phyloP scores from a whole-genome alignment of 2,329 filamentous ascomycete species.

The Colletotrichum salicis region DNA sequence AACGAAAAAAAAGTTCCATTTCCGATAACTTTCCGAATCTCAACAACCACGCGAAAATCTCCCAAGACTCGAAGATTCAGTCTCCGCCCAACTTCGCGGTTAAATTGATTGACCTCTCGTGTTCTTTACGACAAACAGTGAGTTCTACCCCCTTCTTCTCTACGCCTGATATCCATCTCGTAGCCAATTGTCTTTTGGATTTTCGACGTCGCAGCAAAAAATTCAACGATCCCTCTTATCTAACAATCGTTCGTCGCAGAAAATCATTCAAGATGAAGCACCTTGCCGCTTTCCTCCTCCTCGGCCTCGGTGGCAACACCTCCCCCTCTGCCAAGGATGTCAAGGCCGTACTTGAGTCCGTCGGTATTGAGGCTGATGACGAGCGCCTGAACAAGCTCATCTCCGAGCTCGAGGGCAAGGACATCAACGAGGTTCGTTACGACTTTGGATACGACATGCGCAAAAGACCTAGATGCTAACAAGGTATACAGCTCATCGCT shows the following conservation, averaged over 20 bases:
- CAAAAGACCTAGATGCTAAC: conserved; percentile 12
- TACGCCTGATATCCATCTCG: not conserved
- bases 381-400: conserved; percentile 89
- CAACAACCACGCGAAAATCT: conserved; percentile 37
- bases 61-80: conserved; percentile 95
- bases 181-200: conserved; percentile 14
- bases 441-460: not conserved
- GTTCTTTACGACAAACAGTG: conserved; percentile 64
- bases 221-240: conserved; percentile 37
- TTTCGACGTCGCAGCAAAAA: conserved; percentile 6
- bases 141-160: conserved; percentile 42
- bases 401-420: conserved; percentile 90
- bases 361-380: conserved; percentile 92
- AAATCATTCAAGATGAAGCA: conserved; percentile 91
- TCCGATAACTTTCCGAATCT: conserved; percentile 36
- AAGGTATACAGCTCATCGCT: conserved; percentile 78
- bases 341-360: conserved; percentile 88
- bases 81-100: conserved; percentile 97
- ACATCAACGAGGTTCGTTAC: conserved; percentile 85
- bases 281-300: conserved; percentile 98
- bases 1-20: conserved; percentile 41
- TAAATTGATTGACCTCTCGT: conserved; percentile 99
- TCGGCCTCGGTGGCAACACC: conserved; percentile 91
- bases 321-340: conserved; percentile 87
- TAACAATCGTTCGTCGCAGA: conserved; percentile 37